phyloP scores from a whole-genome alignment of 495 filamentous ascomycete species.

The Hypoxylon trugodes region DNA sequence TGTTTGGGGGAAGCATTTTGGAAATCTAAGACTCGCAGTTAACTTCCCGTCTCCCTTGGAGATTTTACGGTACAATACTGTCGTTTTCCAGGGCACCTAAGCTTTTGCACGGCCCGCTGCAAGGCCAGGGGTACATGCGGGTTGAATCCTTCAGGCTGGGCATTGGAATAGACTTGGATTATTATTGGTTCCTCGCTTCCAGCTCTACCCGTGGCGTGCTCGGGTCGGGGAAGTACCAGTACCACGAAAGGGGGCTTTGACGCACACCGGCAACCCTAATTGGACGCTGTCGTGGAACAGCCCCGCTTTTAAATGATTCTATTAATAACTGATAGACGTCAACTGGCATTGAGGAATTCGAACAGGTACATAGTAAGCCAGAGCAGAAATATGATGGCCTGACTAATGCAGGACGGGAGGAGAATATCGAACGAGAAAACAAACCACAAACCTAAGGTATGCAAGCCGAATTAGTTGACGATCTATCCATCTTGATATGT shows the following conservation, averaged over 20 bases:
- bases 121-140: conserved; percentile 26
- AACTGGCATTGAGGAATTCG: conserved; percentile 26
- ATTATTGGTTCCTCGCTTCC: conserved; percentile 26
- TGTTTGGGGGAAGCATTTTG: not conserved
- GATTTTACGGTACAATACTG: conserved; percentile 19
- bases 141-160: conserved; percentile 34
- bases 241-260: conserved; percentile 34
- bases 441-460: not conserved
- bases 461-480: conserved; percentile 14
- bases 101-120: conserved; percentile 37
- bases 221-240: conserved; percentile 23
- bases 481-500: conserved; percentile 30
- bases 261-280: conserved; percentile 10
- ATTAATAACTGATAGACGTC: conserved; percentile 40
- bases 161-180: not conserved
- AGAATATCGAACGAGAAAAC: conserved; percentile 1
- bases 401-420: conserved; percentile 14
- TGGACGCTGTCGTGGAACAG: conserved; percentile 13
- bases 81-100: conserved; percentile 16
- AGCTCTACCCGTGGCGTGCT: conserved; percentile 34
- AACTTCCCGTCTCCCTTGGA: not conserved
- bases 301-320: conserved; percentile 22
- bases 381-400: conserved; percentile 18
- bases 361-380: conserved; percentile 32
- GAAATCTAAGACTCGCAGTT: not conserved